These are phyloP conservation scores for Pseudohalonectria lignicola DNA, from an alignment of 2,329 filamentous ascomycete genomes.

Conservation along the genomic window DNA sequence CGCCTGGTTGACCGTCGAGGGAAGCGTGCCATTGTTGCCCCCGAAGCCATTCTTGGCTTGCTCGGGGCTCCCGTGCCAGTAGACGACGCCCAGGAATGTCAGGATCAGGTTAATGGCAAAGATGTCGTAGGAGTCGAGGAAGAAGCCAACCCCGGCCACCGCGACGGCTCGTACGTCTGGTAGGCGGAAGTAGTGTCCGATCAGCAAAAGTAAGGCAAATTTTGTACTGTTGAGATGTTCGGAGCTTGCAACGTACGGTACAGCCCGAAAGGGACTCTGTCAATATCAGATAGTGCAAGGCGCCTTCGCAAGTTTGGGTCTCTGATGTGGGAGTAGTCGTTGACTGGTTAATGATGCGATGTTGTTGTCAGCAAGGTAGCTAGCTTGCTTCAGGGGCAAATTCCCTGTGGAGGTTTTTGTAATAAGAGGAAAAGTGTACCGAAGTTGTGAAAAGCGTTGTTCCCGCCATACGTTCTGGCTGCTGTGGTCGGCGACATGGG, in stretches of 20 bases:
- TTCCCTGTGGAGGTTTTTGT: too few relatives aligned
- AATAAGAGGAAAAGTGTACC: constrained; percentile 12
- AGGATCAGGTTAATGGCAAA: constrained; percentile 72
- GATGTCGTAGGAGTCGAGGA: constrained; percentile 72
- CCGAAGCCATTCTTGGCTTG: constrained; percentile 32
- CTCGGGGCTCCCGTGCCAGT: constrained; percentile 42
- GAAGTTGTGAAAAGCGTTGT: constrained; percentile 64
- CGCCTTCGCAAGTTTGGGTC: constrained; percentile 70
- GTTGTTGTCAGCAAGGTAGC: too few relatives aligned
- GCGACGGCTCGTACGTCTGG: constrained; percentile 59
- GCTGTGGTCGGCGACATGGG: constrained; percentile 21
- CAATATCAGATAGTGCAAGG: constrained; percentile 67
- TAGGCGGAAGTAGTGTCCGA: too few relatives aligned
- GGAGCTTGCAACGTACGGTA: constrained; percentile 35
- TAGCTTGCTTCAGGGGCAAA: too few relatives aligned
- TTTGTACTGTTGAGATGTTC: neutral
- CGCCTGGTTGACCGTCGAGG: constrained; percentile 55
- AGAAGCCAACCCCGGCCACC: constrained; percentile 74
- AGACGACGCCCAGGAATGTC: constrained; percentile 64
- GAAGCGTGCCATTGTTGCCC: constrained; percentile 43
- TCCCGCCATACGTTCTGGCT: constrained; percentile 45
- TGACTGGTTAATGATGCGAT: too few relatives aligned
- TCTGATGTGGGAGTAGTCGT: constrained; percentile 42
- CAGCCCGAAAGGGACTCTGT: constrained; percentile 67
- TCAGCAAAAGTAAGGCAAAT: too few relatives aligned